Conservation (phyloP, 202 grass and related monocot genomes). For the Bolboschoenoplectus hybrid region DNA sequence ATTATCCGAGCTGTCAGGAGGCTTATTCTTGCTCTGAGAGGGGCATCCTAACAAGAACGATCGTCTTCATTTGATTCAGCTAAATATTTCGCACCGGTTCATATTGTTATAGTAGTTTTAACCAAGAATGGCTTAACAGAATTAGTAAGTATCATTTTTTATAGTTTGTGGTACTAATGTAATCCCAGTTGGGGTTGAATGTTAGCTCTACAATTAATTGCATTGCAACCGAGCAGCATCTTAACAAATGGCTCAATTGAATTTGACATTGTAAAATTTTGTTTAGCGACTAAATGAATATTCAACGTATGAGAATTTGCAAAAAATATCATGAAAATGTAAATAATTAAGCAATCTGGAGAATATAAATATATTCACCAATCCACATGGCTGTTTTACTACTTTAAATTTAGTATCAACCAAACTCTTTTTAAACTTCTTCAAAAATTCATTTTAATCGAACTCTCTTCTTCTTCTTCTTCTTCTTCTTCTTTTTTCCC, state of each 20-base stretch:
- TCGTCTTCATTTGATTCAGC: background rate
- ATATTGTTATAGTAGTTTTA: conserved; percentile 1
- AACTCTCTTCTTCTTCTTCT: too few relatives aligned
- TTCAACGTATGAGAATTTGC: too few relatives aligned
- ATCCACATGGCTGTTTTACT: background rate
- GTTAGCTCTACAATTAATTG: background rate
- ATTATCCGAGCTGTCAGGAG: background rate
- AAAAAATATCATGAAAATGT: too few relatives aligned
- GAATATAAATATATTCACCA: background rate
- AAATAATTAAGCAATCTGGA: background rate
- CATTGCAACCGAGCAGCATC: background rate
- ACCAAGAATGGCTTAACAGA: background rate
- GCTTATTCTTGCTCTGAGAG: background rate
- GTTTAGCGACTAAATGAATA: too few relatives aligned
- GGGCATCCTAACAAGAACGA: background rate
- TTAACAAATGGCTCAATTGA: background rate
- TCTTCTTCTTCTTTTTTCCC: too few relatives aligned
- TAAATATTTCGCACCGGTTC: background rate
- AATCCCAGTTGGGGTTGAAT: background rate
- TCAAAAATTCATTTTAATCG: background rate
- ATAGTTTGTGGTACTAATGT: background rate
- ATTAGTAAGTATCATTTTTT: background rate
- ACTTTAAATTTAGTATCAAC: background rate
- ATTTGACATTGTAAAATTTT: background rate
- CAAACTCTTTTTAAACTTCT: background rate